These are phyloP conservation scores for Coniferiporia weirii DNA, from an alignment of 1,284 basidiomycete species.

Conservation along the genomic window DNA sequence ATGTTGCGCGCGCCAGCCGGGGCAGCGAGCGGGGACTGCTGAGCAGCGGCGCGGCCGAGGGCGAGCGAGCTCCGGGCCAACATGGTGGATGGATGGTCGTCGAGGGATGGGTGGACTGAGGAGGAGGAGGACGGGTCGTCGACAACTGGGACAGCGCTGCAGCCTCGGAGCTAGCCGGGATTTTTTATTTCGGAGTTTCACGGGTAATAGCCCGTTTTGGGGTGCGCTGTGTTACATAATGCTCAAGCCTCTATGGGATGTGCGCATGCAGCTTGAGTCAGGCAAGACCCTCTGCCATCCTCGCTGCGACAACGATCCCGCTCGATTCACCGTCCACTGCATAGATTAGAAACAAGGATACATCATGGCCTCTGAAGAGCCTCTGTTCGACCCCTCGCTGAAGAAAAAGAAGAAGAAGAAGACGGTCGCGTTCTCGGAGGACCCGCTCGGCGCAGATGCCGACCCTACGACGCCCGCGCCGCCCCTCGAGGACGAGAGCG, in stretches of 20 bases:
- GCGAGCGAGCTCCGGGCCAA: conserved; percentile 67
- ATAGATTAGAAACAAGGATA: neutral
- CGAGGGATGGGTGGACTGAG: conserved; percentile 17
- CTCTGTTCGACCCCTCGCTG: conserved; percentile 75
- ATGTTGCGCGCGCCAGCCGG: conserved; percentile 76
- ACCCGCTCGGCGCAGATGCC: conserved; percentile 76
- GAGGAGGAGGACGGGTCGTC: conserved; percentile 7
- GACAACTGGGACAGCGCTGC: conserved; percentile 20
- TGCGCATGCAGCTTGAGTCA: conserved; percentile 25
- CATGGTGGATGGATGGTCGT: conserved; percentile 29
- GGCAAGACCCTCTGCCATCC: conserved; percentile 19
- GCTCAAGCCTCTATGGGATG: conserved; percentile 16
- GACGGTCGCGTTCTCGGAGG: conserved; percentile 75
- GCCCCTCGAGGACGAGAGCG: conserved; percentile 60
- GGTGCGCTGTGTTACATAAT: neutral
- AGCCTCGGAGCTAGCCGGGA: conserved; percentile 12
- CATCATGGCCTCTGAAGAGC: conserved; percentile 59
- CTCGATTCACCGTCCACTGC: neutral
- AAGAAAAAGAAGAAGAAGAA: conserved; percentile 85
- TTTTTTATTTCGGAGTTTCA: conserved; percentile 18
- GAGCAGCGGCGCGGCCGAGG: conserved; percentile 45
- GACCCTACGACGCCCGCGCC: conserved; percentile 76
- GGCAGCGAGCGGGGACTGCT: conserved; percentile 54
- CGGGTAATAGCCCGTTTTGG: neutral
- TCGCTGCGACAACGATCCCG: neutral